A percentile compares a stretch with the other conserved stretches of the same genome.
Evolutionary conservation across 192 early-diverging fungal genomes (phyloP).

Genomic region (Chytriomyces sp.): DNA sequence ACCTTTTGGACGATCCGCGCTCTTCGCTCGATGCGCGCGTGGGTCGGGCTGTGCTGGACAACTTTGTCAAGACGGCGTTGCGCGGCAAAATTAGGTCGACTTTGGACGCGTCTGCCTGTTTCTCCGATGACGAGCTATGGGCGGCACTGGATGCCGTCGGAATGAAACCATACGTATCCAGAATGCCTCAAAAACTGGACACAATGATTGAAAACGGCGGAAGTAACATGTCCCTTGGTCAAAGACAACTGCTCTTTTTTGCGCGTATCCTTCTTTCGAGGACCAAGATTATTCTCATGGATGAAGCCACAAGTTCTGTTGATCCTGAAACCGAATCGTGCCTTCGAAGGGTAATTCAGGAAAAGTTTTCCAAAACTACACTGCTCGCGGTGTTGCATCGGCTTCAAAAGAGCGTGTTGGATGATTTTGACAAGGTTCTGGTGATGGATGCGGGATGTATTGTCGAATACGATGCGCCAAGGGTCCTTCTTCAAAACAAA

Average conservation of each 20-base stretch:
- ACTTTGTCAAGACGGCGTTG: slow-evolving; percentile 53
- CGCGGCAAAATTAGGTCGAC: slow-evolving; percentile 69
- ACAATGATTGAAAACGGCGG: slow-evolving; percentile 45
- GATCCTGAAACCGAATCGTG: slow-evolving; percentile 76
- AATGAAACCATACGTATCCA: slow-evolving; percentile 47
- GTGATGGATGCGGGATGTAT: slow-evolving; percentile 76
- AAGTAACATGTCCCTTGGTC: slow-evolving; percentile 52
- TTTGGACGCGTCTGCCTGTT: slow-evolving; percentile 63
- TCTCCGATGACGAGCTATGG: slow-evolving; percentile 75
- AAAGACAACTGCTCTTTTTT: slow-evolving; percentile 58
- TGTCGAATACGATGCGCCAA: slow-evolving; percentile 78
- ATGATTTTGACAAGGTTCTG: slow-evolving; percentile 81
- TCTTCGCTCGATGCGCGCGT: slow-evolving; percentile 60
- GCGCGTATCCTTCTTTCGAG: slow-evolving; percentile 50
- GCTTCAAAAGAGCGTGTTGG: slow-evolving; percentile 68
- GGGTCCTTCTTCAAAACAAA: slow-evolving; percentile 41
- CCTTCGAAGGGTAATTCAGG: slow-evolving; percentile 62
- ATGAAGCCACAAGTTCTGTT: slow-evolving; percentile 54
- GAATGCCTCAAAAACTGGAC: slow-evolving; percentile 39
- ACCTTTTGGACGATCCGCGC: slow-evolving; percentile 72
- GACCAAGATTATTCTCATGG: slow-evolving; percentile 55
- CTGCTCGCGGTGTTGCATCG: slow-evolving; percentile 85
- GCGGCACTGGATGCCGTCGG: slow-evolving; percentile 47
- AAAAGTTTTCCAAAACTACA: slow-evolving; percentile 55
- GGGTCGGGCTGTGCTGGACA: slow-evolving; percentile 36